A percentile compares a stretch with the other conserved stretches of the same genome.
These are phyloP conservation scores for Dalbergia cochinchinensis DNA, from an alignment of 306 rosid genomes.

Conservation along the genomic window DNA sequence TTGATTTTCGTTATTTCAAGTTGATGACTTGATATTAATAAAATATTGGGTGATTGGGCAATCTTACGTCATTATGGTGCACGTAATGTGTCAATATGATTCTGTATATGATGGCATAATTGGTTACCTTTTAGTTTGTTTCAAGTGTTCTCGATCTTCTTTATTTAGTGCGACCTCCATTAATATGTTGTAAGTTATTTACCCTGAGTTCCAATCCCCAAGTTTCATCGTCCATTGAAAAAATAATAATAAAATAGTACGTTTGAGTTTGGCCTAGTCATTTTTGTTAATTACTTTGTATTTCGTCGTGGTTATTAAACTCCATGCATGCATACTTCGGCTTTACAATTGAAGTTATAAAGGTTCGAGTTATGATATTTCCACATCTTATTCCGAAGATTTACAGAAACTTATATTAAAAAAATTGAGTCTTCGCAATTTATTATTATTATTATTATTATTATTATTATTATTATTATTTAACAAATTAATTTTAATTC, in stretches of 20 bases:
- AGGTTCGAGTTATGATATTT: neutral
- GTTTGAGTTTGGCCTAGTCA: too few species aligned
- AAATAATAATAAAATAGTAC: too few species aligned
- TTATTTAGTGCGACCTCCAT: constrained; percentile 45
- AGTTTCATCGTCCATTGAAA: neutral
- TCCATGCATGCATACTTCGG: neutral
- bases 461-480: too few species aligned
- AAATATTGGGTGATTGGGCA: neutral
- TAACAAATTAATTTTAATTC: too few species aligned
- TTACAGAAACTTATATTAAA: too few species aligned
- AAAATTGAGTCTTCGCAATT: too few species aligned
- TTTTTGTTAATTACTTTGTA: neutral
- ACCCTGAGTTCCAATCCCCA: neutral
- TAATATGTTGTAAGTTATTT: neutral
- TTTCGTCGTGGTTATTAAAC: neutral
- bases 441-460: too few species aligned
- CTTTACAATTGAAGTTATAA: neutral
- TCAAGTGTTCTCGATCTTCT: constrained; percentile 1
- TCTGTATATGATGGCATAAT: constrained; percentile 17
- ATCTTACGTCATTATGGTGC: constrained; percentile 26
- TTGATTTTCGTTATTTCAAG: neutral
- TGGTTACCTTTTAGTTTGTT: constrained; percentile 24
- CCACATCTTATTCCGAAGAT: too few species aligned
- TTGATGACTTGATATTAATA: neutral
- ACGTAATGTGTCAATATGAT: constrained; percentile 24